phyloP scores from a whole-genome alignment of 2,329 filamentous ascomycete species.

The Aspergillus novofumigatus region DNA sequence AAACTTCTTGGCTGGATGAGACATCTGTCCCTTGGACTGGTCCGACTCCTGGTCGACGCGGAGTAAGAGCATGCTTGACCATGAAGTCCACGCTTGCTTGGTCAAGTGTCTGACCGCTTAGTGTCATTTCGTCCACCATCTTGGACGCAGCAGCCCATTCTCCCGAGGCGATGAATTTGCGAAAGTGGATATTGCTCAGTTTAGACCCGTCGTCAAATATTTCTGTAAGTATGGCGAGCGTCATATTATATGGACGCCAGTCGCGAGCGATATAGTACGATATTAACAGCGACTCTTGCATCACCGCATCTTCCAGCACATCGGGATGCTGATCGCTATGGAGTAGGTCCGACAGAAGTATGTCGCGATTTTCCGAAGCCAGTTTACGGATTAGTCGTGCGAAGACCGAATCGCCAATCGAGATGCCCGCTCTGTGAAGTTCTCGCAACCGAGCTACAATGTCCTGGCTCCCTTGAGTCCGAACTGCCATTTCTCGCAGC shows the following conservation, averaged over 20 bases:
- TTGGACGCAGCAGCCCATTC: slow-evolving; percentile 28
- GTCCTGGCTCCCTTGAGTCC: slow-evolving; percentile 54
- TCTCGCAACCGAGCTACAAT: slow-evolving; percentile 58
- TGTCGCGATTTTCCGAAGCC: slow-evolving; percentile 52
- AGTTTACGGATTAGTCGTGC: slow-evolving; percentile 62
- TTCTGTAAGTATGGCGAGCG: slow-evolving; percentile 51
- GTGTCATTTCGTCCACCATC: slow-evolving; percentile 49
- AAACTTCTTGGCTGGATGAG: slow-evolving; percentile 35
- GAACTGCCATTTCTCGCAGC: slow-evolving; percentile 69
- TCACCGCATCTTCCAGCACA: slow-evolving; percentile 51
- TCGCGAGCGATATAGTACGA: slow-evolving; percentile 51
- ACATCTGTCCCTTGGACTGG: slow-evolving; percentile 22
- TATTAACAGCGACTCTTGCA: slow-evolving; percentile 53
- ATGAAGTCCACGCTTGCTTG: slow-evolving; percentile 43
- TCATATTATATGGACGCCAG: slow-evolving; percentile 51
- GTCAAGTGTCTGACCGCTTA: slow-evolving; percentile 40
- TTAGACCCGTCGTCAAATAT: slow-evolving; percentile 27
- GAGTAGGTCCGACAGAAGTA: slow-evolving; percentile 50
- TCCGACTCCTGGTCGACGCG: slow-evolving; percentile 23
- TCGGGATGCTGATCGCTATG: slow-evolving; percentile 63
- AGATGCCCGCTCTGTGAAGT: slow-evolving; percentile 60
- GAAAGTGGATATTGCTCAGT: slow-evolving; percentile 37
- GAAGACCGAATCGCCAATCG: slow-evolving; percentile 60
- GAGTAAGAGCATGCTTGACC: slow-evolving; percentile 31
- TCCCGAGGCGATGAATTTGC: slow-evolving; percentile 32